Evolutionary conservation across 768 basidiomycete species (phyloP).

Genomic region (Ramaria rubella): DNA sequence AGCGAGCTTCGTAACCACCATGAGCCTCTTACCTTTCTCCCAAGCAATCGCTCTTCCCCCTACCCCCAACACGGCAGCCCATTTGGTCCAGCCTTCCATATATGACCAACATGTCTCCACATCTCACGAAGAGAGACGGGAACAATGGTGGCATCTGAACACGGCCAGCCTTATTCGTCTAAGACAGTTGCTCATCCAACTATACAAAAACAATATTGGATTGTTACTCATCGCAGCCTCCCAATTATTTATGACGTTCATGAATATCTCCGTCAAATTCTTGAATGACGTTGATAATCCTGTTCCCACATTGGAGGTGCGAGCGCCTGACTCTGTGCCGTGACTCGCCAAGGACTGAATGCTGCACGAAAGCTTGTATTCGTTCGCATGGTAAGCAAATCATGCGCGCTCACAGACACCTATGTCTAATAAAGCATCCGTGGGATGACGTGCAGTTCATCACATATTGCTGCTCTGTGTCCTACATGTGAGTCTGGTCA

Average conservation of each 20-base stretch:
- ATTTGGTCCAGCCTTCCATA: neutral
- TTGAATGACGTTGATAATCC: slow-evolving; percentile 52
- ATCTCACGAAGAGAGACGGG: neutral
- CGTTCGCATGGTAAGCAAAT: slow-evolving; percentile 47
- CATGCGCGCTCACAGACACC: neutral
- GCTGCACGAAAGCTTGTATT: slow-evolving; percentile 37
- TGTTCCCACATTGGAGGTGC: slow-evolving; percentile 50
- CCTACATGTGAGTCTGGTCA: slow-evolving; percentile 38
- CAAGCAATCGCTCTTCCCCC: neutral
- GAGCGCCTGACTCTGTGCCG: slow-evolving; percentile 10
- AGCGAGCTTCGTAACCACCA: neutral
- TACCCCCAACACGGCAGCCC: neutral
- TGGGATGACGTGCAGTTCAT: slow-evolving; percentile 33
- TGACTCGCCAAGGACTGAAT: neutral
- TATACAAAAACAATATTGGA: slow-evolving; percentile 41
- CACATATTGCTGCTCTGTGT: slow-evolving; percentile 44
- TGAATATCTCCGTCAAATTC: slow-evolving; percentile 59
- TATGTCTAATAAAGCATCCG: neutral
- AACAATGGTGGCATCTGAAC: neutral
- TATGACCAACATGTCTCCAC: neutral
- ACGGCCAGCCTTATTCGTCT: neutral
- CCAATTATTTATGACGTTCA: slow-evolving; percentile 54
- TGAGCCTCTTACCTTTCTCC: neutral
- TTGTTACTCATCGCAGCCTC: slow-evolving; percentile 50
- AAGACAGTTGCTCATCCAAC: neutral